Conservation (phyloP, 169 alveolate genomes). For the Cryptosporidium felis region DNA sequence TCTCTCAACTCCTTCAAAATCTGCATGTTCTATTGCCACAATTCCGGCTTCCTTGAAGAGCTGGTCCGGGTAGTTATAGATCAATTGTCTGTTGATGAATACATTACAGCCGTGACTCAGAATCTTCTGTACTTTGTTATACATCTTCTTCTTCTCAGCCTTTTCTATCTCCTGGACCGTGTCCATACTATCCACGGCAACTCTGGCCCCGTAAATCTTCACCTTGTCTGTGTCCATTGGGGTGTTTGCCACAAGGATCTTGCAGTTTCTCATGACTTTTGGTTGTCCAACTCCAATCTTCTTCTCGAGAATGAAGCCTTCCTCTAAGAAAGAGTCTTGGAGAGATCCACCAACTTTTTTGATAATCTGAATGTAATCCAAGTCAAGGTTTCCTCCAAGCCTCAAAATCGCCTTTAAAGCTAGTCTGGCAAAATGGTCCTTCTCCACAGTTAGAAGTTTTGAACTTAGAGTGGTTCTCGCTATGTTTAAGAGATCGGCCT, state of each 20-base stretch:
- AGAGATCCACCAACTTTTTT: slow-evolving; percentile 98
- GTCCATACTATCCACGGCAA: slow-evolving; percentile 95
- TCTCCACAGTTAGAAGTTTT: slow-evolving; percentile 93
- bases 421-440: slow-evolving; percentile 94
- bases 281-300: slow-evolving; percentile 95
- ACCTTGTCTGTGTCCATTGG: slow-evolving; percentile 99
- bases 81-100: slow-evolving; percentile 98
- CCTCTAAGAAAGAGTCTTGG: slow-evolving; percentile 96
- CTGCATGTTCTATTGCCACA: slow-evolving; percentile 99
- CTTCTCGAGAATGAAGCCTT: slow-evolving; percentile 98
- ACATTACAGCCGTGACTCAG: slow-evolving; percentile 96
- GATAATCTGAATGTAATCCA: slow-evolving; percentile 92
- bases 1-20: slow-evolving; percentile 99
- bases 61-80: slow-evolving; percentile 99
- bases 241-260: slow-evolving; percentile 95
- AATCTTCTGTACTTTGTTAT: slow-evolving; percentile 95
- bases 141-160: slow-evolving; percentile 97
- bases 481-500: slow-evolving; percentile 91
- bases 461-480: slow-evolving; percentile 98
- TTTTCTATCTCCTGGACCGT: slow-evolving; percentile 97
- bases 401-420: slow-evolving; percentile 98
- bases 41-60: slow-evolving; percentile 94
- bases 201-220: slow-evolving; percentile 98
- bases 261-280: slow-evolving; percentile 86
- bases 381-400: slow-evolving; percentile 86